Evolutionary conservation across 106 monocot species (phyloP), one percentile per base, ranked within the genome.

Genomic region (Dioscorea zingiberensis): DNA sequence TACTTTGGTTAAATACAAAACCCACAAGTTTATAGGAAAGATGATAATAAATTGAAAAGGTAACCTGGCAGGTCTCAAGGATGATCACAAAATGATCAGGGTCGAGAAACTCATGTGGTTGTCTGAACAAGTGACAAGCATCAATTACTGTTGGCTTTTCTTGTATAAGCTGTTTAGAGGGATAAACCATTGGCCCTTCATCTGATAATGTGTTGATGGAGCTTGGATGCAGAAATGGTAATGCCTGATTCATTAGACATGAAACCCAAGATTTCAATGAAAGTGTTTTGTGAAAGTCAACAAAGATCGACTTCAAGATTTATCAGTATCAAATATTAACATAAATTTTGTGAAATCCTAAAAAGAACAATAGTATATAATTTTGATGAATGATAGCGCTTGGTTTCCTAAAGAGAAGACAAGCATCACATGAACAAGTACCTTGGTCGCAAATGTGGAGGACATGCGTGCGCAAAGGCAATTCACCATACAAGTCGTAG

Each of bases 1-100:
- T 28, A 26, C 21, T 18, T 54, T 11, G 44, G 10, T 44, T 51
- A 17, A 57, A 19, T 11, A 60, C 17, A 59, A 45, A 26, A 70
- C 47, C 10, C 30, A 51, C 38, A 38, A 44, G 13, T 59, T 24
- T 14, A 60, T 18, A 46, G 45, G 23, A 3, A 62, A 13, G 7
- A 32, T 30, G 24, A 60, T 13, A 54, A 63, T 21, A 48, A 55
- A 25, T 49, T n/a, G 44, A 49, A n/a, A n/a, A 71, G 17, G 26
- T 13, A 67, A 97, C 97, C 97, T 84, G 97, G 92, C 69, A 97
- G 83, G 28, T 91, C 97, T 63, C 97, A 60, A 97, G 85, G 62
- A 97, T 97, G 61, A 97, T 62, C 25, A 91, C 88, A 81, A 97
- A 72, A 76, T 81, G 85, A 69, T 85, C 88, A 59, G 97, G 97